Evolutionary conservation across 2,329 filamentous ascomycete genomes (phyloP), one percentile per base, ranked within the genome.

Genomic region (Eutypa lata): DNA sequence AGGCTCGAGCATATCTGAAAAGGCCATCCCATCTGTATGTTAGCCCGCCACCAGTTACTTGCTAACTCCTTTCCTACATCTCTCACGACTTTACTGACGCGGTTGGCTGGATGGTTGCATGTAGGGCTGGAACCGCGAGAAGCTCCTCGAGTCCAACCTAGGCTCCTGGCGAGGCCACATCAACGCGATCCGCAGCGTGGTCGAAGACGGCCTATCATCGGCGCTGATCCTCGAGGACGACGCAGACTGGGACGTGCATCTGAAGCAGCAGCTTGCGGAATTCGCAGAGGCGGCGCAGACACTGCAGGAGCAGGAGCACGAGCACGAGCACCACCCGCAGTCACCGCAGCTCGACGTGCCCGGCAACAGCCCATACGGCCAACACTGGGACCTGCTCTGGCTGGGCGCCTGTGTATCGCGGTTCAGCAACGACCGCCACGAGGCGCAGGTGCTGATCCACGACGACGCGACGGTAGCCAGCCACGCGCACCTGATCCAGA

Each of bases 371-470:
- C 74, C 77, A 0, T 80, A 78, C 58, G 76, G 77, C 14, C 68
- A 72, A 48, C 65, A 72, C 54, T 80, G 77, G 77, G 78, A 81
- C 57, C 57, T 80, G 14, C 69, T 80, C 24, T 79, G 76, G 76
- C 68, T 80, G 2, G 77, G 77, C 35, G 74, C 76, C 56, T 79
- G 77, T 58, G 72, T 73, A 19, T 65, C 64, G 40, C 55, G 61
- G 11, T 64, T 70, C 48, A 64, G 66, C 1, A 31, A 56, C 49
- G 48, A 48, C 19, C 48, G 56, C 13, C 49, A 53, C 24, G 57
- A 61, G 44, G 50, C 10, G 8, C 44, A n/a, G 55, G 55, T 71
- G 26, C 26, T 31, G 26, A 5, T 31, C 6, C 26, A 31, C 26
- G 26, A 31, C 26, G 26, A 31, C 26, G 26, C 26, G 26, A 31